Conservation (phyloP, 139 green algal species). For the Tetraselmis chui region DNA sequence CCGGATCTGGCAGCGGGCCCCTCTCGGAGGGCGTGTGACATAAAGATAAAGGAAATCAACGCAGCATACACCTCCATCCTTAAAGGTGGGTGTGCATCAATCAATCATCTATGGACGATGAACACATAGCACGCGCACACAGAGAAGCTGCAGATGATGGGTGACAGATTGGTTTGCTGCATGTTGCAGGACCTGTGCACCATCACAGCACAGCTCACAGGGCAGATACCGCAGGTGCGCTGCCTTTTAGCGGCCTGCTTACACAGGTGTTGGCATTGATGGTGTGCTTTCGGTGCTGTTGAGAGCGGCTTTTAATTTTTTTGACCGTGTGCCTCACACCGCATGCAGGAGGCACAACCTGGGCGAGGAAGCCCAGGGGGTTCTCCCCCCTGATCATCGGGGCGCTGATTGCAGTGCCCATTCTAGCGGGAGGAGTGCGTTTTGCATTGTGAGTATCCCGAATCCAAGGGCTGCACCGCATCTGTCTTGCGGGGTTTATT, state of each 20-base stretch:
- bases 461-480: no score
- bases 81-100: not conserved
- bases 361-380: not conserved
- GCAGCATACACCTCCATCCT: not conserved
- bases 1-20: not conserved
- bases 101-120: not conserved
- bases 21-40: not conserved
- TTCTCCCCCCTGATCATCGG: not conserved
- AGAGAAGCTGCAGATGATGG: no score
- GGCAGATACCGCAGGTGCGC: not conserved
- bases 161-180: no score
- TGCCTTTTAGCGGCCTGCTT: not conserved
- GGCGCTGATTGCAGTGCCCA: not conserved
- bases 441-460: not conserved
- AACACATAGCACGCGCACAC: not conserved
- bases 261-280: no score
- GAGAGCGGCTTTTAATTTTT: not conserved
- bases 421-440: not conserved
- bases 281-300: not conserved
- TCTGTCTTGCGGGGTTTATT: no score
- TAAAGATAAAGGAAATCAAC: not conserved
- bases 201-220: no score
- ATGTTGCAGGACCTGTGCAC: no score
- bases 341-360: not conserved
- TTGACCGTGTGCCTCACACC: not conserved